Conservation (phyloP, 495 filamentous ascomycete genomes). For the Daldinia concentrica region DNA sequence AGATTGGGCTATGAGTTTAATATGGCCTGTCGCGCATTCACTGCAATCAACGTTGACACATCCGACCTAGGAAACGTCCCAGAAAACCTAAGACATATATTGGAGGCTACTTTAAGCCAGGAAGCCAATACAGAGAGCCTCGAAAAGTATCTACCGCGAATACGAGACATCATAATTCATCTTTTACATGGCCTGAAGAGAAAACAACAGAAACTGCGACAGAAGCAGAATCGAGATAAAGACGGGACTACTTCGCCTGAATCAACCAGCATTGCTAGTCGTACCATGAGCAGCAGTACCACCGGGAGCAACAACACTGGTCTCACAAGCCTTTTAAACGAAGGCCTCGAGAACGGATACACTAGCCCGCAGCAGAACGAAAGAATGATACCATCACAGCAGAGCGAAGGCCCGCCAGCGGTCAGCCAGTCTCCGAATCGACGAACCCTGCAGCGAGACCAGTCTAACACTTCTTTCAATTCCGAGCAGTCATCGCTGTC, state of each 20-base stretch:
- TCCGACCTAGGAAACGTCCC: constrained; percentile 93
- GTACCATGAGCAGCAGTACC: constrained; percentile 75
- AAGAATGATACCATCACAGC: constrained; percentile 15
- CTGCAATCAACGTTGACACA: constrained; percentile 94
- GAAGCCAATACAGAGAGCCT: constrained; percentile 92
- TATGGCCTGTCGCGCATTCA: constrained; percentile 94
- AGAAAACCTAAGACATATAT: constrained; percentile 84
- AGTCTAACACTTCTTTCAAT: constrained; percentile 55
- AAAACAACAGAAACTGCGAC: constrained; percentile 90
- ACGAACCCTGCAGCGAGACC: constrained; percentile 55
- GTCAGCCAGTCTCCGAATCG: constrained; percentile 52
- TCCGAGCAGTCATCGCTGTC: constrained; percentile 69
- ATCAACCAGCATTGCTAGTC: constrained; percentile 50
- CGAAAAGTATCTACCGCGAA: constrained; percentile 88
- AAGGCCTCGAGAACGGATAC: constrained; percentile 59
- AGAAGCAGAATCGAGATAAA: constrained; percentile 77
- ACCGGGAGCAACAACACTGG: constrained; percentile 66
- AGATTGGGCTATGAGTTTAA: constrained; percentile 98
- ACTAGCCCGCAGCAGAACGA: constrained; percentile 44
- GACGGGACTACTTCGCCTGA: constrained; percentile 56
- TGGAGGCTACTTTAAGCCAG: constrained; percentile 95
- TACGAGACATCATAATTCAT: constrained; percentile 98
- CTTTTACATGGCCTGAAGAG: constrained; percentile 94
- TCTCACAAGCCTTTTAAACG: constrained; percentile 74
- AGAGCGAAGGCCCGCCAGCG: constrained; percentile 27